Evolutionary conservation across 805 yeast genomes (phyloP).

Genomic region (Hermanozyma aechmeae): DNA sequence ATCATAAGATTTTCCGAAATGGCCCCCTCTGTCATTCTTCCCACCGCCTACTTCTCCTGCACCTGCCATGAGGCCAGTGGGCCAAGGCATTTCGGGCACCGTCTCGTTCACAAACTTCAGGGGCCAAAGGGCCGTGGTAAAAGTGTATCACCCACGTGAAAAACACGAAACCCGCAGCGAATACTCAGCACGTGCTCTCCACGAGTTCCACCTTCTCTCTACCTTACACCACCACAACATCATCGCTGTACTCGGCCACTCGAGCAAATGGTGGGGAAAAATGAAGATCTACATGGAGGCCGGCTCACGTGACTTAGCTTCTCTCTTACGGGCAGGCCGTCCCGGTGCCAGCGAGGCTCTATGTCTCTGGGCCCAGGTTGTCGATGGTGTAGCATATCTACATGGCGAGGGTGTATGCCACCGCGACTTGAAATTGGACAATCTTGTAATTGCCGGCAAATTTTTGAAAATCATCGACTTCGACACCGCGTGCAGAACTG

Average conservation of each 20-base stretch:
- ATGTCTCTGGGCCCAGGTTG: constrained; percentile 34
- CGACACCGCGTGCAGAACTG: constrained; percentile 16
- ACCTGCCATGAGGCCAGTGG: no score
- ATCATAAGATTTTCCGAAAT: no score
- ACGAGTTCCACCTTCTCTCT: constrained; percentile 25
- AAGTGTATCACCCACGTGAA: constrained; percentile 34
- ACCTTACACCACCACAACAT: constrained; percentile 23
- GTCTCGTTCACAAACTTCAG: no score
- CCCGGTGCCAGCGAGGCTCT: constrained; percentile 7
- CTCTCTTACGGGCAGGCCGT: constrained; percentile 4
- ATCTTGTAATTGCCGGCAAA: constrained; percentile 24
- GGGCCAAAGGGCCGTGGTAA: no score
- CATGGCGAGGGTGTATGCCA: constrained; percentile 33
- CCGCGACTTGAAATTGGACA: constrained; percentile 42
- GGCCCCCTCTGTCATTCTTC: no score
- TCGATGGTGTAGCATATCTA: constrained; percentile 26
- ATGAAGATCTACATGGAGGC: constrained; percentile 26
- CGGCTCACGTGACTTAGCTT: constrained; percentile 12
- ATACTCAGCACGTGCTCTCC: constrained; percentile 24
- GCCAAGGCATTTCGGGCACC: no score
- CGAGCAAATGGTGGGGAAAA: no score
- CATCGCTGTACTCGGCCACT: constrained; percentile 19
- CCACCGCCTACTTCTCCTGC: no score
- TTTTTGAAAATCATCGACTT: constrained; percentile 38
- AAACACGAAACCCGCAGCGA: constrained; percentile 29